Base-by-base conservation (phyloP, 2,329 filamentous ascomycete genomes). In the Penicillium freii region DNA sequence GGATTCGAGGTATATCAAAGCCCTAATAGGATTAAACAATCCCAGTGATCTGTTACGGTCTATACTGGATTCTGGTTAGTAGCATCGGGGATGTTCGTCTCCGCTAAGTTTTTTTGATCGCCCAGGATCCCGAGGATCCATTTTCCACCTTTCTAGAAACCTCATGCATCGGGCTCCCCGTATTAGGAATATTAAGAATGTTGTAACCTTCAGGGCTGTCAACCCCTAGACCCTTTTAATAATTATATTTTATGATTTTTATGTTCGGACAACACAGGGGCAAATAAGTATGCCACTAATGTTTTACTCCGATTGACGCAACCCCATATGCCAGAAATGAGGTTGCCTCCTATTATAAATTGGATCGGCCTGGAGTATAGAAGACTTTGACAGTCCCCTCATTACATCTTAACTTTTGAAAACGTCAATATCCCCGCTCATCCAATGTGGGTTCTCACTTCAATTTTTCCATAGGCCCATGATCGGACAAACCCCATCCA, bases 341-440 rank as follows among this genome's bases (percentile, higher is more conserved):
- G 34, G 54, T 34, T 57, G 49, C 54, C 54, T 53, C 21, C 49
- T 54, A 42, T 49, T 54, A 36, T 10, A 53, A 51, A 45, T 29
- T 38, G 8, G 5, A 51, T 42, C 11, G 19, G 19, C 11, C 10
- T 21, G 46, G 27, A 45, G n/a, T 57, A 57, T 57, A 57, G 27
- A 57, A 53, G 50, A 48, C 21, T 17, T 23, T 13, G 13, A 34
- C 15, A 15, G 7, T 40, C 46, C 31, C 23, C 29, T 33, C 15
- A 36, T 36, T 3, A 45, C 21, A 21, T 25, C 21, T 56, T 15
- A 46, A 56, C 23, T 13, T 13, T n/a, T 29, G 13, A 43, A 47
- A 51, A 51, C 44, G 44, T 43, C 27, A 49, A 17, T 38, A n/a
- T 45, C 40, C 49, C 42, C 46, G 13, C 54, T n/a, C 19, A 38